Percentiles rank a stretch among this genome's conserved stretches.
These are phyloP conservation scores for Kwoniella newhampshirensis DNA, from an alignment of 768 basidiomycete genomes.

Conservation along the genomic window DNA sequence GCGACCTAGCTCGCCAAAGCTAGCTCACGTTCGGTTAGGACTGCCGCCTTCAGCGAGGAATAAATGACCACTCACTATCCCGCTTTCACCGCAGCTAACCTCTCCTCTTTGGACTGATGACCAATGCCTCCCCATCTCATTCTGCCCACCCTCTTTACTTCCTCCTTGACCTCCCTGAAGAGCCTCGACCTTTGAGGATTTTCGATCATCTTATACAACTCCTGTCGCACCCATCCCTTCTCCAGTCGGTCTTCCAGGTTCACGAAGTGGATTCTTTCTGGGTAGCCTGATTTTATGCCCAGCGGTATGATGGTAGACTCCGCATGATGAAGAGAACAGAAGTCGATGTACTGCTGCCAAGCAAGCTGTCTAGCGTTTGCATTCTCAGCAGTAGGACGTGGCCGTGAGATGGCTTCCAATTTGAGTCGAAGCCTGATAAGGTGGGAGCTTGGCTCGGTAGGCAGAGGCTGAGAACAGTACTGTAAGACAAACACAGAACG, in stretches of 20 bases:
- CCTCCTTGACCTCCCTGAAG: slow-evolving; percentile 19
- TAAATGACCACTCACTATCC: slow-evolving; percentile 44
- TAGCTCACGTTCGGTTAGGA: background rate
- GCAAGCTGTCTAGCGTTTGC: slow-evolving; percentile 16
- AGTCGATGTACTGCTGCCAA: slow-evolving; percentile 34
- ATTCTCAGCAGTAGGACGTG: slow-evolving; percentile 12
- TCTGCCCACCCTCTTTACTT: slow-evolving; percentile 28
- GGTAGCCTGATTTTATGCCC: slow-evolving; percentile 41
- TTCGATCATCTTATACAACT: slow-evolving; percentile 22
- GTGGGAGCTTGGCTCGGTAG: slow-evolving; percentile 8
- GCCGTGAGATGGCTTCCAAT: slow-evolving; percentile 4
- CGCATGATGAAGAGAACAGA: slow-evolving; percentile 40
- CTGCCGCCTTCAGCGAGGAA: background rate
- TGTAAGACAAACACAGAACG: background rate
- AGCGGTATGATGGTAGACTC: slow-evolving; percentile 38
- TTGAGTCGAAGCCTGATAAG: slow-evolving; percentile 1
- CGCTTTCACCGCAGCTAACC: slow-evolving; percentile 15
- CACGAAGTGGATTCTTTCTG: slow-evolving; percentile 32
- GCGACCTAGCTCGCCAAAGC: slow-evolving; percentile 40
- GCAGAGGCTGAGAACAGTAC: slow-evolving; percentile 21
- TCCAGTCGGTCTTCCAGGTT: slow-evolving; percentile 19
- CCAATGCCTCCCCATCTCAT: slow-evolving; percentile 17
- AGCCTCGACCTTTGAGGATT: slow-evolving; percentile 27
- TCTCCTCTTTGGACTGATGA: slow-evolving; percentile 19
- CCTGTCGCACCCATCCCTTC: slow-evolving; percentile 19